A percentile compares a stretch with the other conserved stretches of the same genome.
phyloP scores from a whole-genome alignment of 768 basidiomycete genomes.

The Pholiota conissans region DNA sequence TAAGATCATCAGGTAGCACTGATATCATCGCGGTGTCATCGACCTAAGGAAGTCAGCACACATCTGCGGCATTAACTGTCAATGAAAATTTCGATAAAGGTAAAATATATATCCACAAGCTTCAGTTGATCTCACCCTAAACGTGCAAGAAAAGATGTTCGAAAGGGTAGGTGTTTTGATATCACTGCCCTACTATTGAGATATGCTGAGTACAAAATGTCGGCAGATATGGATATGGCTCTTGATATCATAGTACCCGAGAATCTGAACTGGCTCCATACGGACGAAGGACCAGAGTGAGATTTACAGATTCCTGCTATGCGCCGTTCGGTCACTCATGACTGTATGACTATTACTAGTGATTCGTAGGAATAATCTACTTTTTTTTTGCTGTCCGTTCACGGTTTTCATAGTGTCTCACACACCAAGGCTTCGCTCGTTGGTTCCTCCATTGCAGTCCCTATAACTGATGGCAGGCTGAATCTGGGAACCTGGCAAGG shows the following conservation, averaged over 20 bases:
- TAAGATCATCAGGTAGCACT: background rate
- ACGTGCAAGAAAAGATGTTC: conserved; percentile 28
- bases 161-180: conserved; percentile 26
- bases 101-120: conserved; percentile 30
- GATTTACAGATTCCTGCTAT: conserved; percentile 23
- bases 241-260: conserved; percentile 89
- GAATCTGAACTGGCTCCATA: conserved; percentile 77
- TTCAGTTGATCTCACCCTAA: too few relatives aligned
- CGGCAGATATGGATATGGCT: conserved; percentile 91
- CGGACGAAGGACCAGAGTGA: conserved; percentile 91
- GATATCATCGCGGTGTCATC: background rate
- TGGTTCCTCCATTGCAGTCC: conserved; percentile 79
- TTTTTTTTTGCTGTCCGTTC: background rate
- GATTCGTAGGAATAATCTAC: conserved; percentile 60
- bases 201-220: background rate
- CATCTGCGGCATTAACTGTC: conserved; percentile 75
- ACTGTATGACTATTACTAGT: conserved; percentile 36
- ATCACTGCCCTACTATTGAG: background rate
- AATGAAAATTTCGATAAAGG: conserved; percentile 91
- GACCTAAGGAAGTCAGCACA: conserved; percentile 47
- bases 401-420: conserved; percentile 59
- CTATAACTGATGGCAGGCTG: conserved; percentile 76
- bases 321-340: conserved; percentile 6
- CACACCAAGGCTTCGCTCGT: conserved; percentile 90
- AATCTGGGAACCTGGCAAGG: conserved; percentile 96